A percentile compares a stretch with the other conserved stretches of the same genome.
phyloP scores from a whole-genome alignment of 305 asterid species.

The Striga hermonthica region DNA sequence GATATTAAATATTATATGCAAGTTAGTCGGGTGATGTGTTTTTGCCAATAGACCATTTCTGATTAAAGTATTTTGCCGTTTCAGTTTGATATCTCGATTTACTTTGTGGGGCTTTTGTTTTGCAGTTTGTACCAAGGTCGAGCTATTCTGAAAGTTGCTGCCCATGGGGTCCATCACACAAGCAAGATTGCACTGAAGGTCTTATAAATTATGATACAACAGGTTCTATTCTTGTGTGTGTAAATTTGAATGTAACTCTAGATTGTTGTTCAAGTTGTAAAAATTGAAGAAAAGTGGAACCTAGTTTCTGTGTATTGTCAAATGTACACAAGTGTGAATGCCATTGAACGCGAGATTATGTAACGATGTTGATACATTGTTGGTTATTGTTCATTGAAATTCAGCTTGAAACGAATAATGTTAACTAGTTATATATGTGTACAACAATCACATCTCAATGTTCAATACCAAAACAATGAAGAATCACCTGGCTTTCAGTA shows the following conservation, averaged over 20 bases:
- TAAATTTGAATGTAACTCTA: slow-evolving; percentile 24
- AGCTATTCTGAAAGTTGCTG: slow-evolving; percentile 56
- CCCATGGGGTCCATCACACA: slow-evolving; percentile 66
- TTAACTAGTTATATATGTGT: not conserved
- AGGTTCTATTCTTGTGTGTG: slow-evolving; percentile 18
- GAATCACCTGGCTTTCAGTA: not conserved
- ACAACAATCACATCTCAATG: not conserved
- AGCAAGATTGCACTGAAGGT: slow-evolving; percentile 63
- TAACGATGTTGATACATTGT: not conserved
- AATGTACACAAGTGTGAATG: slow-evolving; percentile 35
- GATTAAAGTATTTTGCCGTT: not conserved
- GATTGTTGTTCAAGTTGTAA: slow-evolving; percentile 15
- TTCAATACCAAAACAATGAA: slow-evolving; percentile 1
- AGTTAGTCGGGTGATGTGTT: not conserved
- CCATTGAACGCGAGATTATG: slow-evolving; percentile 19
- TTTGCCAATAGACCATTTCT: too few species aligned
- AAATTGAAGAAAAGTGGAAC: not conserved
- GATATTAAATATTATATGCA: too few species aligned
- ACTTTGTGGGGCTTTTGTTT: slow-evolving; percentile 29
- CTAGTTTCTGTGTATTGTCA: not conserved
- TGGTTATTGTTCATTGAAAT: not conserved
- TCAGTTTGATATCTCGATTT: not conserved
- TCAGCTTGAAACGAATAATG: not conserved
- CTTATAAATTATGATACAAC: slow-evolving; percentile 34
- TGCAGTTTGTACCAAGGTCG: slow-evolving; percentile 84